These are phyloP conservation scores for Oxytropis ochrocephala DNA, from an alignment of 306 rosid species.

Conservation along the genomic window DNA sequence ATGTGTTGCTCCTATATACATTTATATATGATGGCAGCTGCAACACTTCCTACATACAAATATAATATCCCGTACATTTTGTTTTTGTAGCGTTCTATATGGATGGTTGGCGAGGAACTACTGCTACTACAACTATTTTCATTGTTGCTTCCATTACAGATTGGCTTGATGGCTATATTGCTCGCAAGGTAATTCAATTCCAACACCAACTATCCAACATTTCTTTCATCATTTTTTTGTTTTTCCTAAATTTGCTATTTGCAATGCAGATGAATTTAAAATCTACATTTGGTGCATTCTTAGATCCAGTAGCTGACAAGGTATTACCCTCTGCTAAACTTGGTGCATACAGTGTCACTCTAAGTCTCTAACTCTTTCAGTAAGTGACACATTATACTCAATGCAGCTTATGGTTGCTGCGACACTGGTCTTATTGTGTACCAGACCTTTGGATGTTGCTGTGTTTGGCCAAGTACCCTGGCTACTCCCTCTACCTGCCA, in stretches of 20 bases:
- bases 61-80: background rate
- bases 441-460: conserved; percentile 60
- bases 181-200: conserved; percentile 63
- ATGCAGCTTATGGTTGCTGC: conserved; percentile 99
- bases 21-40: background rate
- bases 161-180: conserved; percentile 99
- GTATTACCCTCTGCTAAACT: conserved; percentile 27
- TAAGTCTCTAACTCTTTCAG: background rate
- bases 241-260: background rate
- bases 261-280: conserved; percentile 75
- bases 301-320: conserved; percentile 99
- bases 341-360: background rate
- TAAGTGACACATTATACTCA: background rate
- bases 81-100: conserved; percentile 59
- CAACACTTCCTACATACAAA: background rate
- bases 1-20: conserved; percentile 10
- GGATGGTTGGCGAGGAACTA: conserved; percentile 78
- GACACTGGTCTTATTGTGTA: conserved; percentile 76
- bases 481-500: conserved; percentile 76
- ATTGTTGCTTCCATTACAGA: conserved; percentile 79
- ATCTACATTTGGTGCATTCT: conserved; percentile 94
- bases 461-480: conserved; percentile 63
- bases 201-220: background rate
- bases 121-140: conserved; percentile 78
- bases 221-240: background rate